Percentiles rank a stretch among this genome's conserved stretches.
These are phyloP conservation scores for Xanthoconium separans DNA, from an alignment of 1,284 basidiomycete genomes.

Conservation along the genomic window DNA sequence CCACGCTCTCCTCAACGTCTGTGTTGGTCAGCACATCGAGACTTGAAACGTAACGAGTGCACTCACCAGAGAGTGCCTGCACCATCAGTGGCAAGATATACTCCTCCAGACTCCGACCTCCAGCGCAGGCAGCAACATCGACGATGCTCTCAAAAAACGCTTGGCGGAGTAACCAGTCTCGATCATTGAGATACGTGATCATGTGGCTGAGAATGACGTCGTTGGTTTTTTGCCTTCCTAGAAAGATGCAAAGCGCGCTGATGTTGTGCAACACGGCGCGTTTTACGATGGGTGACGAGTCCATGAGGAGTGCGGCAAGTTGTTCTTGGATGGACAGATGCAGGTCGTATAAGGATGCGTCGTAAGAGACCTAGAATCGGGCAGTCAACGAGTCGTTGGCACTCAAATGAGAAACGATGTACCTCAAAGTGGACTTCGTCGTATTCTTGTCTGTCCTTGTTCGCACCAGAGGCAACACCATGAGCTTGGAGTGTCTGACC, in stretches of 20 bases:
- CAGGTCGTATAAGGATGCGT: slow-evolving; percentile 81
- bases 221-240: slow-evolving; percentile 90
- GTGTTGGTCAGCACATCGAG: slow-evolving; percentile 3
- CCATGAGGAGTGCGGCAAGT: slow-evolving; percentile 74
- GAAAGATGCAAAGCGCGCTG: slow-evolving; percentile 87
- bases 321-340: slow-evolving; percentile 88
- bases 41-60: not conserved
- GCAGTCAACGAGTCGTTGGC: slow-evolving; percentile 5
- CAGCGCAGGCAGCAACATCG: slow-evolving; percentile 91
- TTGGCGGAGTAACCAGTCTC: slow-evolving; percentile 88
- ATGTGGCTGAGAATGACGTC: slow-evolving; percentile 95
- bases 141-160: slow-evolving; percentile 97
- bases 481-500: slow-evolving; percentile 86
- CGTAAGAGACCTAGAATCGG: slow-evolving; percentile 75
- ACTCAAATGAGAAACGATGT: slow-evolving; percentile 7
- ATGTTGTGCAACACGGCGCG: slow-evolving; percentile 79
- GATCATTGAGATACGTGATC: slow-evolving; percentile 97
- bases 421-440: slow-evolving; percentile 78
- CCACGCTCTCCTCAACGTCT: slow-evolving; percentile 96
- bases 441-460: slow-evolving; percentile 63
- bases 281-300: slow-evolving; percentile 74
- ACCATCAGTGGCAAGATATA: slow-evolving; percentile 93
- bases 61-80: slow-evolving; percentile 84
- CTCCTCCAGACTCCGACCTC: slow-evolving; percentile 81
- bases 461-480: slow-evolving; percentile 49